Conservation (phyloP, 495 filamentous ascomycete genomes). For the Amniculicola lignicola region DNA sequence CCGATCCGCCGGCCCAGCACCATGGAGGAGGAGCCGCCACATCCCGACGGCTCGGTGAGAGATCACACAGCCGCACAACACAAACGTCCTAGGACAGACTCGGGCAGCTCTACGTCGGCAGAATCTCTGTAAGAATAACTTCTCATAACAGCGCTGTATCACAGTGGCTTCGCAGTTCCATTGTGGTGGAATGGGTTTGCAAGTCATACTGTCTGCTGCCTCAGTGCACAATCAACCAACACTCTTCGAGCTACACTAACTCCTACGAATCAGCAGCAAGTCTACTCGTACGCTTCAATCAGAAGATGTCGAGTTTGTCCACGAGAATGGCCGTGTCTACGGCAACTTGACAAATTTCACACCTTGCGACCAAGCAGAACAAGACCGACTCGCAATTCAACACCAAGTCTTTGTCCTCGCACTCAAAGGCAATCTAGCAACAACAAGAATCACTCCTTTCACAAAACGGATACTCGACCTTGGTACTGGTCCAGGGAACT, state of each 20-base stretch:
- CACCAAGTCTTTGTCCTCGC: conserved; percentile 36
- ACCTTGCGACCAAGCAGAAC: conserved; percentile 73
- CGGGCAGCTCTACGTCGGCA: conserved; percentile 25
- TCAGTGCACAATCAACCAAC: too few relatives aligned
- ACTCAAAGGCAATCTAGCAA: conserved; percentile 33
- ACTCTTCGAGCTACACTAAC: too few relatives aligned
- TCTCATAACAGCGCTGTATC: not conserved
- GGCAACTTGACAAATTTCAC: conserved; percentile 65
- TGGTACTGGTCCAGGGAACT: conserved; percentile 40
- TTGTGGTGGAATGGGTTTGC: too few relatives aligned
- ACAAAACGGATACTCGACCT: conserved; percentile 36
- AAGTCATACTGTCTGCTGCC: too few relatives aligned
- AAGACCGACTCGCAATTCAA: conserved; percentile 64
- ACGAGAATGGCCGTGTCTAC: conserved; percentile 68
- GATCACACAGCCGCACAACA: conserved; percentile 30
- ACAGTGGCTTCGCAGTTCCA: too few relatives aligned
- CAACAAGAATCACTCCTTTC: conserved; percentile 25
- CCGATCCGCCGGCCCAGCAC: conserved; percentile 29
- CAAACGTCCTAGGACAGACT: conserved; percentile 20
- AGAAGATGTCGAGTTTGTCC: conserved; percentile 36
- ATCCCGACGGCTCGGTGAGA: conserved; percentile 30
- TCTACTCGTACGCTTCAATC: conserved; percentile 28
- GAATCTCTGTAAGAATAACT: conserved; percentile 26
- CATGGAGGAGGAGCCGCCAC: conserved; percentile 36
- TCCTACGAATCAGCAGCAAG: too few relatives aligned